Percentiles rank a stretch among this genome's conserved stretches.
phyloP scores from a whole-genome alignment of 2,329 filamentous ascomycete species.

The Pestalotiopsis fici region DNA sequence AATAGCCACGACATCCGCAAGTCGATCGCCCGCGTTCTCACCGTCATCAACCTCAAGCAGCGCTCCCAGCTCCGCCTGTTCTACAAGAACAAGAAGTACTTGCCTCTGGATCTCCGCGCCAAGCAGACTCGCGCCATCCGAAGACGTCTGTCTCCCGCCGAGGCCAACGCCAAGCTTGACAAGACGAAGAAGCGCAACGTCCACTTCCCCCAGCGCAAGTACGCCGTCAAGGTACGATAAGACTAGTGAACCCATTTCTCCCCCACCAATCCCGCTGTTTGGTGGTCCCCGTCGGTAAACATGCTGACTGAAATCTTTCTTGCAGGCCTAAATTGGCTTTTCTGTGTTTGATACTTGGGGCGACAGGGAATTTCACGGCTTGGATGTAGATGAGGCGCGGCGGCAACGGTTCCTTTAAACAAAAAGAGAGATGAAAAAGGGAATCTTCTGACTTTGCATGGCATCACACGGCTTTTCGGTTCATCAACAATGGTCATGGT shows the following conservation, averaged over 20 bases:
- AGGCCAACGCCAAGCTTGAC: slow-evolving; percentile 80
- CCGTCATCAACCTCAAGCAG: slow-evolving; percentile 99
- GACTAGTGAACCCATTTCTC: background rate
- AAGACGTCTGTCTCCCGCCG: slow-evolving; percentile 89
- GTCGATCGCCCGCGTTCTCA: slow-evolving; percentile 98
- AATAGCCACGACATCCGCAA: slow-evolving; percentile 96
- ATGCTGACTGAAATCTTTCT: background rate
- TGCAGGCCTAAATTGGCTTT: slow-evolving; percentile 24
- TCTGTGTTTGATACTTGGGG: slow-evolving; percentile 10
- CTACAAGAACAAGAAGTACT: slow-evolving; percentile 99
- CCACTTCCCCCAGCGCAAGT: slow-evolving; percentile 99
- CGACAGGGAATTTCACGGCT: slow-evolving; percentile 18
- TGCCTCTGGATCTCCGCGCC: slow-evolving; percentile 94
- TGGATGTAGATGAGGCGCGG: slow-evolving; percentile 28
- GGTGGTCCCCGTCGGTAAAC: background rate
- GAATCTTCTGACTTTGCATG: slow-evolving; percentile 38
- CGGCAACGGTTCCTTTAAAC: slow-evolving; percentile 25
- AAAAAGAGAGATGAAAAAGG: slow-evolving; percentile 22
- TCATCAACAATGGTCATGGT: slow-evolving; percentile 29
- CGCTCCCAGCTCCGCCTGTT: slow-evolving; percentile 95
- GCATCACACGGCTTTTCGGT: slow-evolving; percentile 38
- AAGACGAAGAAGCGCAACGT: slow-evolving; percentile 95
- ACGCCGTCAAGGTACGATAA: slow-evolving; percentile 87
- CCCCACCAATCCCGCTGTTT: background rate
- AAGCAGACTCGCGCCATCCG: slow-evolving; percentile 99